Evolutionary conservation across 176 grass and related monocot species (phyloP).

Genomic region (Triticum monococcum): DNA sequence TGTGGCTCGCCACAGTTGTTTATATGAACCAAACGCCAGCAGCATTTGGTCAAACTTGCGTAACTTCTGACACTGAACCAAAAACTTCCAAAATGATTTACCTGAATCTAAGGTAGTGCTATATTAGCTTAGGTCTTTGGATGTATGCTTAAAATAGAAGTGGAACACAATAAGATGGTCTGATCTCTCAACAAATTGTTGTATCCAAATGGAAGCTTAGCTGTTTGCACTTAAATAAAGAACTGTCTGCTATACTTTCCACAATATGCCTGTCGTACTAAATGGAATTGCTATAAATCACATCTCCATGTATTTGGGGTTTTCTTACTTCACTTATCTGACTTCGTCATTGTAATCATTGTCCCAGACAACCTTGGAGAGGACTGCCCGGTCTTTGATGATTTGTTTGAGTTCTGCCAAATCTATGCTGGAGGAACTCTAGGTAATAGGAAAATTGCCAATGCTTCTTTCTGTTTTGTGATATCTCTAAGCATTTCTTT

Average conservation of each 20-base stretch:
- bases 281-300: not conserved
- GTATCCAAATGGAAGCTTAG: conserved; percentile 14
- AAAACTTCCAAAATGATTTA: not conserved
- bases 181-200: not conserved
- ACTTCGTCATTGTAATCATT: not conserved
- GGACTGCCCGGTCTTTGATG: conserved; percentile 96
- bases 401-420: conserved; percentile 99
- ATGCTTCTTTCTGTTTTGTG: not conserved
- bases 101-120: not conserved
- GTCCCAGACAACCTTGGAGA: conserved; percentile 90
- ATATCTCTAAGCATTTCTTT: conserved; percentile 35
- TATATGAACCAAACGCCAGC: not conserved
- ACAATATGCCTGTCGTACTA: not conserved
- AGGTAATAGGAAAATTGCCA: conserved; percentile 53
- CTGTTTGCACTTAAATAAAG: conserved; percentile 5
- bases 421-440: conserved; percentile 97
- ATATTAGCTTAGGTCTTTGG: conserved; percentile 13
- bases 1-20: not conserved
- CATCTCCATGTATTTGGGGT: not conserved
- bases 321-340: conserved; percentile 14
- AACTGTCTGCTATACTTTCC: not conserved
- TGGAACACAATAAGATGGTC: not conserved
- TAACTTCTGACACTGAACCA: not conserved
- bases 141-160: conserved; percentile 26
- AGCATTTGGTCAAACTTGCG: not conserved